Evolutionary conservation across 768 basidiomycete species (phyloP), one percentile per base, ranked within the genome.

Genomic region (Boletus barrowsii): DNA sequence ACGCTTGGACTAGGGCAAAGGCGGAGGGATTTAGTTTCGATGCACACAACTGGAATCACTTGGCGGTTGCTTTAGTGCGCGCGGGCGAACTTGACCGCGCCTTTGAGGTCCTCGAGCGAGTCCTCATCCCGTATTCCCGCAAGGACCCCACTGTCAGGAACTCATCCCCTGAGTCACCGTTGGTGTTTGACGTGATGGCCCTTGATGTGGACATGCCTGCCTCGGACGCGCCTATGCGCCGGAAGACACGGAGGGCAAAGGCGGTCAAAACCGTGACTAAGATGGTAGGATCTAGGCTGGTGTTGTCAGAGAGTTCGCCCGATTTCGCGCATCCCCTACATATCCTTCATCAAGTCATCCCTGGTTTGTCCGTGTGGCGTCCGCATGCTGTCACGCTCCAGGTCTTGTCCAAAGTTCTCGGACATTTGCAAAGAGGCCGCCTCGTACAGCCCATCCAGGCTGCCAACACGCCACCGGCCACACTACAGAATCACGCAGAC

Each of bases 31-130:
- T 95, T 61, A 76, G 76, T 13, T 92, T 93, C 67, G 91, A 95
- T 66, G 80, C 88, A 13, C 84, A 88, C 62, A 98, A 97, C 68
- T 98, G 93, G 90, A 97, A 96, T 63, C 84, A 90, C 62, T 78
- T 97, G 26, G 79, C 78, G 24, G 76, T 87, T 10, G 87, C 85
- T 14, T 78, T 95, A 22, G 76, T 93, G 37, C 84, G 89, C 30
- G 90, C 88, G 0, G 91, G 90, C 24, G 82, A 94, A 63, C 72
- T 83, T n/a, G 84, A 87, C 61, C 86, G 86, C 42, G 93, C 91
- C 10, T 93, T 95, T 69, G 83, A 87, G 60, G 76, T 95, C 33
- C 68, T 92, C 40, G 90, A 98, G 66, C 76, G 79, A 49, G 83
- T 97, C 42, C 75, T 97, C 48, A 62, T 93, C 24, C 85, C 83